Base-by-base conservation (phyloP, 768 basidiomycete species). In the Suillus bovinus region DNA sequence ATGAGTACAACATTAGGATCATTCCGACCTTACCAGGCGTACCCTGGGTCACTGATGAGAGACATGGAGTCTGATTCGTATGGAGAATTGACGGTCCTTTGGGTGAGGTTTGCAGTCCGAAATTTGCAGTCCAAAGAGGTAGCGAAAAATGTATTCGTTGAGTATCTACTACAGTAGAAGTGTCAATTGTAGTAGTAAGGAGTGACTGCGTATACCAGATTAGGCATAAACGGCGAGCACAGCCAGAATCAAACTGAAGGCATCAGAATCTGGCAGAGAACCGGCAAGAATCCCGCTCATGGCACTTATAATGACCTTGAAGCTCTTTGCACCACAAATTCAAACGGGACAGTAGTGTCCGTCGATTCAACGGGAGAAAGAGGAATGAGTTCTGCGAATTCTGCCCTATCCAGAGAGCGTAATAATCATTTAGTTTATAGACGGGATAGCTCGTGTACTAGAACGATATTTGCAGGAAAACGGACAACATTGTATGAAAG, bases 1-100 rank as follows among this genome's bases (percentile, higher is more conserved):
- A 47, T 67, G 52, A 69, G 67, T 20, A 14, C 4, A 17, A 17
- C 7, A 16, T 42, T 33, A 16, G 14, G 8, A 31, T 53, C 29
- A 22, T 20, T 33, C 49, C 41, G 22, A 59, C 11, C 47, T 24
- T 47, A 36, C 33, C 24, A 27, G 16, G 71, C 81, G 31, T 66
- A 86, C 86, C 83, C 82, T 46, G 87, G 84, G 69, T 89, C 86
- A 69, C 82, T 87, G 69, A 89, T 80, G 58, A 87, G 78, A 41
- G 86, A 86, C 86, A 87, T 87, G 52, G 8, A 29, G 20, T 50
- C 27, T 50, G 27, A 29, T 17, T 20, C 20, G n/a, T n/a, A n/a
- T n/a, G n/a, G n/a, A n/a, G n/a, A n/a, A n/a, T n/a, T n/a, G n/a
- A n/a, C n/a, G n/a, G n/a, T n/a, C n/a, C n/a, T n/a, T n/a, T n/a